These are phyloP conservation scores for Suhomyces atakaporum DNA, from an alignment of 1,139 yeast species.

Conservation along the genomic window DNA sequence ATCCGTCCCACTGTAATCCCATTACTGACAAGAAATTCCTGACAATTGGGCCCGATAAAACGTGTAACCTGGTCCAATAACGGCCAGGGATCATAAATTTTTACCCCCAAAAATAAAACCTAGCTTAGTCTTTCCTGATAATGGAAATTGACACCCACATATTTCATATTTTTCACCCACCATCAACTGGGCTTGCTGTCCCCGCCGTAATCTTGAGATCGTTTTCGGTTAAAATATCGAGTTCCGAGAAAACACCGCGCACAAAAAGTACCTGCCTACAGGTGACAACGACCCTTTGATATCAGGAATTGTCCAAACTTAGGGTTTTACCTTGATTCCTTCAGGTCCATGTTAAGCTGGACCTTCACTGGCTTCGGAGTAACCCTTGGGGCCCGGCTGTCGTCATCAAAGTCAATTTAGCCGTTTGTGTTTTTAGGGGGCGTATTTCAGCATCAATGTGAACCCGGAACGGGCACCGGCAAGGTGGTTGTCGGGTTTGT, in stretches of 20 bases:
- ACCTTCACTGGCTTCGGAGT: too few species aligned
- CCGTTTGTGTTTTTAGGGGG: background rate
- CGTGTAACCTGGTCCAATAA: too few species aligned
- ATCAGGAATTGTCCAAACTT: too few species aligned
- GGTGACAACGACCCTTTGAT: too few species aligned
- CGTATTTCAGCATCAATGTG: background rate
- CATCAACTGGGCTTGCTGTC: background rate
- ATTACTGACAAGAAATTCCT: too few species aligned
- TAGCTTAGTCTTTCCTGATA: background rate
- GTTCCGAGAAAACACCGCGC: background rate
- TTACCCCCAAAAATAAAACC: background rate
- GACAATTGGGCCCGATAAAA: too few species aligned
- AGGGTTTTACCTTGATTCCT: too few species aligned
- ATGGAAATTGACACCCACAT: background rate
- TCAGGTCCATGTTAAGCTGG: background rate
- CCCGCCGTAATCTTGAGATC: conserved; percentile 1
- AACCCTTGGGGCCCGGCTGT: too few species aligned
- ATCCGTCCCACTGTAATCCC: too few species aligned
- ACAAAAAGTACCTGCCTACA: too few species aligned
- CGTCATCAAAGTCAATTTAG: too few species aligned
- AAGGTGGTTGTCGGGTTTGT: background rate
- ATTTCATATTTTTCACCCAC: background rate
- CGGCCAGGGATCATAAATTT: background rate
- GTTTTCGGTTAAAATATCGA: conserved; percentile 1
- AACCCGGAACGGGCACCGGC: background rate